A percentile compares a stretch with the other conserved stretches of the same genome.
Conservation (phyloP, 75 land plant species). For the Isoetes taiwanensis region DNA sequence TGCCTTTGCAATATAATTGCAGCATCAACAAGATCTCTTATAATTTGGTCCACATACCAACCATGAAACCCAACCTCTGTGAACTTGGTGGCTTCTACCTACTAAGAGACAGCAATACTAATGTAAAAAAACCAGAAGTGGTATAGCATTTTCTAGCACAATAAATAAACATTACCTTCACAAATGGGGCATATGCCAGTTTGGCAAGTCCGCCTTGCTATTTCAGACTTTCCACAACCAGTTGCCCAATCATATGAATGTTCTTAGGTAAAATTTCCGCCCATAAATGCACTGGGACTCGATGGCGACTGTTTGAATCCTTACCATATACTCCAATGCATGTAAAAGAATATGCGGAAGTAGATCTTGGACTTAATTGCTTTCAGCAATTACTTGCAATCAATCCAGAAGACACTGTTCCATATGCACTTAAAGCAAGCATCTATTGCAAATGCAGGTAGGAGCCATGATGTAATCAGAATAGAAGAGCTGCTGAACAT, state of each 20-base stretch:
- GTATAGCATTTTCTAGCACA: no score
- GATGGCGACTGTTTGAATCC: not conserved
- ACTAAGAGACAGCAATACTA: not conserved
- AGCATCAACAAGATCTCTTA: not conserved
- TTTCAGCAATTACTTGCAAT: no score
- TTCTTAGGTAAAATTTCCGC: not conserved
- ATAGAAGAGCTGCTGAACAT: no score
- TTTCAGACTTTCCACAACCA: conserved; percentile 7
- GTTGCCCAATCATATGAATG: conserved; percentile 4
- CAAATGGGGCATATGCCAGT: conserved; percentile 2
- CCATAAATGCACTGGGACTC: not conserved
- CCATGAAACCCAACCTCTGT: conserved; percentile 4
- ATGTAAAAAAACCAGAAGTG: not conserved
- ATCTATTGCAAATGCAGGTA: no score
- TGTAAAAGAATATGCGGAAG: no score
- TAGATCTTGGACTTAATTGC: no score
- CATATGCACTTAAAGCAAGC: no score
- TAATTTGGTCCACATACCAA: conserved; percentile 3
- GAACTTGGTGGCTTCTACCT: conserved; percentile 4
- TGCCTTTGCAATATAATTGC: not conserved
- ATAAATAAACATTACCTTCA: not conserved
- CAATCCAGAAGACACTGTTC: no score
- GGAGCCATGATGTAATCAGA: no score
- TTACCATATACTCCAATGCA: no score
- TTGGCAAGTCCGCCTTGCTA: not conserved